phyloP scores from a whole-genome alignment of 768 basidiomycete species.

The Infundibulicybe gibba region DNA sequence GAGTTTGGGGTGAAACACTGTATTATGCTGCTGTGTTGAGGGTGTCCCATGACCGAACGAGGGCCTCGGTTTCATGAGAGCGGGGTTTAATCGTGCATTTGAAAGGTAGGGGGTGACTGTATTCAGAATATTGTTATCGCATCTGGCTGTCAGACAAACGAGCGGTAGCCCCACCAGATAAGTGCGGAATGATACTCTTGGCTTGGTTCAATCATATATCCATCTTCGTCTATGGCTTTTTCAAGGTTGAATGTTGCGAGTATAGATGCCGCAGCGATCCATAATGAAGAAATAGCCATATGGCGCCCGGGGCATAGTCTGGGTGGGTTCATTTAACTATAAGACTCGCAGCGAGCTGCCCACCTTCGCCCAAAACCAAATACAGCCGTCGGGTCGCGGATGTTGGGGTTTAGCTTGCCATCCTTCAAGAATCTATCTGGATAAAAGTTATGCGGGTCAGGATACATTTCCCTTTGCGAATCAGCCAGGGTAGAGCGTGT shows the following conservation, averaged over 20 bases:
- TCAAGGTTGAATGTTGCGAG: constrained; percentile 25
- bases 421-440: constrained; percentile 17
- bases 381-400: constrained; percentile 3
- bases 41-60: too few relatives aligned
- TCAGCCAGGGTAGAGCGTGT: too few relatives aligned
- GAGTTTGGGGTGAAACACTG: too few relatives aligned
- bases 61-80: neutral
- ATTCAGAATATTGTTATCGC: too few relatives aligned
- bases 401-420: constrained; percentile 9
- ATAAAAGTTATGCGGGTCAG: constrained; percentile 13
- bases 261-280: constrained; percentile 23
- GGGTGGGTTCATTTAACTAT: neutral
- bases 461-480: constrained; percentile 2
- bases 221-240: constrained; percentile 19
- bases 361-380: constrained; percentile 26
- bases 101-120: constrained; percentile 2
- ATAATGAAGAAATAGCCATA: constrained; percentile 21
- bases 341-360: neutral
- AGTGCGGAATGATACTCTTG: constrained; percentile 23
- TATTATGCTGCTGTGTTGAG: too few relatives aligned
- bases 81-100: constrained; percentile 5
- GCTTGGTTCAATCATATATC: constrained; percentile 20
- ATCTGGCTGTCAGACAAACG: too few relatives aligned
- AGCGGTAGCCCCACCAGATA: constrained; percentile 23
- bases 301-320: constrained; percentile 28